A percentile compares a stretch with the other conserved stretches of the same genome.
These are phyloP conservation scores for Rusavskia elegans DNA, from an alignment of 495 filamentous ascomycete species.

Conservation along the genomic window DNA sequence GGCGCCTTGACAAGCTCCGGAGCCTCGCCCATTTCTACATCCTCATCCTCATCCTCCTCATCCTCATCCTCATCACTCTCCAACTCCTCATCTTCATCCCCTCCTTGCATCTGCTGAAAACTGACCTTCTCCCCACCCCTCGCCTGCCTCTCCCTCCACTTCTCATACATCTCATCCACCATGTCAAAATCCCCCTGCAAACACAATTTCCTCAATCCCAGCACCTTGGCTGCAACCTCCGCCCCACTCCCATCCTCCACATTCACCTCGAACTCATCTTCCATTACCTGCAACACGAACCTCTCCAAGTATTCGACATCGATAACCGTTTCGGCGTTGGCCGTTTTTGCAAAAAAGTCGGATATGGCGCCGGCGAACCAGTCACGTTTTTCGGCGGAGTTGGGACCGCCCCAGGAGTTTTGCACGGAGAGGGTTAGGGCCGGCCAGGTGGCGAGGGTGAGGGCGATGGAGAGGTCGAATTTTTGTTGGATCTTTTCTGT, in stretches of 20 bases:
- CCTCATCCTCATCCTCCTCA: conserved; percentile 39
- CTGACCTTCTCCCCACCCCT: conserved; percentile 31
- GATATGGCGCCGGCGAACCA: conserved; percentile 87
- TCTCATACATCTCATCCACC: conserved; percentile 50
- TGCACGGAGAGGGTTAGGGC: conserved; percentile 75
- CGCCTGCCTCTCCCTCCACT: conserved; percentile 41
- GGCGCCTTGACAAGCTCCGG: conserved; percentile 40
- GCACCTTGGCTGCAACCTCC: conserved; percentile 54
- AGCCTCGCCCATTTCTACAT: conserved; percentile 65
- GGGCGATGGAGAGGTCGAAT: conserved; percentile 71
- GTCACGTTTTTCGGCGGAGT: conserved; percentile 74
- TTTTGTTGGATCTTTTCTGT: conserved; percentile 25
- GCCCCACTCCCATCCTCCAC: conserved; percentile 78
- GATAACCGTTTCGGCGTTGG: conserved; percentile 42
- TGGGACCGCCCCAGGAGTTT: conserved; percentile 77
- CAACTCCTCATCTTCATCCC: conserved; percentile 34
- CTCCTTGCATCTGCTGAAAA: conserved; percentile 40
- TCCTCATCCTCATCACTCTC: conserved; percentile 38
- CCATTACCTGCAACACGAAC: conserved; percentile 73
- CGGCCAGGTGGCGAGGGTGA: conserved; percentile 68
- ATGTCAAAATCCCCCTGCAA: conserved; percentile 45
- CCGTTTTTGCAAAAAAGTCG: conserved; percentile 48
- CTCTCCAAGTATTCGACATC: conserved; percentile 73
- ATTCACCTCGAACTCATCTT: conserved; percentile 84
- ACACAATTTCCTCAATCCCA: conserved; percentile 46